Evolutionary conservation across 2,329 filamentous ascomycete species (phyloP).

Genomic region (Aureobasidium sp.): DNA sequence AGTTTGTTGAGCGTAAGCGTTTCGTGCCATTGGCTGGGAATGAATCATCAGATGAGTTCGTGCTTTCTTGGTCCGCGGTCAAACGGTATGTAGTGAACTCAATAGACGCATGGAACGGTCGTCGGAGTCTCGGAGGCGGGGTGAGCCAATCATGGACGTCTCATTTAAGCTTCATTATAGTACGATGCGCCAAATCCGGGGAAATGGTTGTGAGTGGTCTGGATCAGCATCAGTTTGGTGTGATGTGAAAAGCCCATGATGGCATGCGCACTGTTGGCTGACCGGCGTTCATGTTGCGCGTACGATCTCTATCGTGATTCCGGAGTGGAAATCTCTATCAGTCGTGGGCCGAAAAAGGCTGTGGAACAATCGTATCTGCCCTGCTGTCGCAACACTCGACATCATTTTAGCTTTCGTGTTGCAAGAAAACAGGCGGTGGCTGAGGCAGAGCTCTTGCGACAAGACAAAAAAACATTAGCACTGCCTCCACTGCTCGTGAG

Average conservation of each 20-base stretch:
- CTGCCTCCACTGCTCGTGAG: too few relatives aligned
- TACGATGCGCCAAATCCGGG: neutral
- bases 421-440: conserved; percentile 2
- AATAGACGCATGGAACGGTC: neutral
- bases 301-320: too few relatives aligned
- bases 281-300: too few relatives aligned
- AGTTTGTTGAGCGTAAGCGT: neutral
- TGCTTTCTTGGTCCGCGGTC: neutral
- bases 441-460: neutral
- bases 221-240: neutral
- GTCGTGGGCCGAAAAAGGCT: too few relatives aligned
- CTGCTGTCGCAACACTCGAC: neutral
- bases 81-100: neutral
- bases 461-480: neutral
- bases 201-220: neutral
- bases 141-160: neutral
- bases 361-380: too few relatives aligned
- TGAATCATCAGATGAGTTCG: neutral
- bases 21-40: neutral
- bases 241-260: neutral
- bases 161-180: conserved; percentile 2
- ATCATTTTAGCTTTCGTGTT: neutral
- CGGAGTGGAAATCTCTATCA: too few relatives aligned
- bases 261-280: neutral
- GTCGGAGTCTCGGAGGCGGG: neutral